Base-by-base conservation (phyloP, 176 grass and related monocot species). In the Juncus inflexus region DNA sequence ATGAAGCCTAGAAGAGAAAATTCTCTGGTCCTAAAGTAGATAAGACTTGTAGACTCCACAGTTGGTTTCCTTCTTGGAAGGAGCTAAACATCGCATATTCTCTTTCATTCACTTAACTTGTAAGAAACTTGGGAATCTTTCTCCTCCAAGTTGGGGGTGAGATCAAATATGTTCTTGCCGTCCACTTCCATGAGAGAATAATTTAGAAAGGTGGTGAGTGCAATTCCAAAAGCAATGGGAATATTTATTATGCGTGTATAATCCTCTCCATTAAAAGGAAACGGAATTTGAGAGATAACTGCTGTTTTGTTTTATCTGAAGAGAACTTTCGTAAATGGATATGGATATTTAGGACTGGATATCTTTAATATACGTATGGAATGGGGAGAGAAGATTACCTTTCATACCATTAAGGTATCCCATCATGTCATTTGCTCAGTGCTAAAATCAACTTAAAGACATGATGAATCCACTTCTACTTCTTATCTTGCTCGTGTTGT, bases 51-150 rank as follows among this genome's bases (percentile, higher is more conserved):
- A 28, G 19, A 28, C 19, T 28, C 19, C 19, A 28, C 19, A 28
- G 11, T 55, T 12, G 10, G 45, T 76, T 61, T 6, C 8, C 8
- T 47, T 49, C 19, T 61, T 69, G 39, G 11, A 59, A 53, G 9
- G 38, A 77, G 12, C 12, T 13, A 7, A 2, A n/a, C 35, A 41
- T 52, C 37, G 75, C 52, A 61, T 70, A 69, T 78, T 13, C 75
- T 62, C 14, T 40, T 8, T 39, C 60, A 43, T 42, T 14, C 12
- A n/a, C 47, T 36, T 47, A 73, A 50, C 9, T 16, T 35, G 4
- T 37, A 65, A 58, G 61, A 9, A 75, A 75, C 28, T 8, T 3
- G 19, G 36, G 61, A 58, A 65, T 76, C 38, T 65, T 38, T 35
- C 43, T 51, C 9, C 36, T 65, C 13, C 55, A 69, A 77, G 28